A percentile compares a stretch with the other conserved stretches of the same genome.
These are phyloP conservation scores for Nadsonia commutata DNA, from an alignment of 1,139 yeast species.

Conservation along the genomic window DNA sequence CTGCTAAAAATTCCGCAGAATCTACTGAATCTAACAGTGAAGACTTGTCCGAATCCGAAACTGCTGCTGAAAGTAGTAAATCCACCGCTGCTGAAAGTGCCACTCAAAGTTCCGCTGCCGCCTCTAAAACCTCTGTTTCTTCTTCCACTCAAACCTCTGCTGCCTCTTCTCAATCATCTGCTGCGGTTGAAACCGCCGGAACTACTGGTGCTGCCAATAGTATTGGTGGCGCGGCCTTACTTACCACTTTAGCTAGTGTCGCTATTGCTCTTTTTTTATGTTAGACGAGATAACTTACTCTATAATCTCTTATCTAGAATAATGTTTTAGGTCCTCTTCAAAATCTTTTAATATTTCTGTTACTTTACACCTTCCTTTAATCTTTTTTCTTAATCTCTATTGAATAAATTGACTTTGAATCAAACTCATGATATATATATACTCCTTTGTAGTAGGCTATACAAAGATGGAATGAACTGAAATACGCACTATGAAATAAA, in stretches of 20 bases:
- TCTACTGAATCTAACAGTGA: background rate
- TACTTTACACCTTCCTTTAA: background rate
- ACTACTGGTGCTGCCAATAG: background rate
- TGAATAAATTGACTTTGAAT: too few species aligned
- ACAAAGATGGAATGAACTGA: too few species aligned
- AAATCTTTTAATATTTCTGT: background rate
- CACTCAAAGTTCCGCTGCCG: background rate
- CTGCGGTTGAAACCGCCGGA: background rate
- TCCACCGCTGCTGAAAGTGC: background rate
- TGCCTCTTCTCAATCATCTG: background rate
- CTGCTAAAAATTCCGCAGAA: too few species aligned
- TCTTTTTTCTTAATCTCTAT: too few species aligned
- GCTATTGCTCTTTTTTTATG: background rate
- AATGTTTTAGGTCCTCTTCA: background rate
- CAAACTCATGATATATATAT: too few species aligned
- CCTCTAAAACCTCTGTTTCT: background rate
- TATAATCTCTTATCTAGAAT: too few species aligned
- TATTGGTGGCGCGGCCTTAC: background rate
- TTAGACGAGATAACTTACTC: too few species aligned
- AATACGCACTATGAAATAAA: too few species aligned
- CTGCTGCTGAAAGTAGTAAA: background rate
- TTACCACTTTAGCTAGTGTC: background rate
- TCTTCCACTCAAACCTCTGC: background rate
- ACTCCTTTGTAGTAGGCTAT: too few species aligned
- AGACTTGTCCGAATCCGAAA: background rate